Conservation (phyloP, 2,329 filamentous ascomycete genomes). For the Penicillium brevicompactum region DNA sequence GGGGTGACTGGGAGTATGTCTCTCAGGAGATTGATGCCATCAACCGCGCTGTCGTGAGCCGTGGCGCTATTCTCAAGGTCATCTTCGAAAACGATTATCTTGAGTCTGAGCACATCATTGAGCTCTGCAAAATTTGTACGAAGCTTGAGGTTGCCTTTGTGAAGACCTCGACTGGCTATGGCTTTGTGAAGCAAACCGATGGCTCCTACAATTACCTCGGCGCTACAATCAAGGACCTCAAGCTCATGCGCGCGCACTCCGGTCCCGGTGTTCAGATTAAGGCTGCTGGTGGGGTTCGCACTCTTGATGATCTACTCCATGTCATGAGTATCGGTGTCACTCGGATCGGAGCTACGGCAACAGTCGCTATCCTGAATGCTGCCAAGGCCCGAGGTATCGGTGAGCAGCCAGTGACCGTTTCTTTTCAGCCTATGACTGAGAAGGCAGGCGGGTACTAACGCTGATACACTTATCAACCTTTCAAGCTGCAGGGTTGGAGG, state of each 20-base stretch:
- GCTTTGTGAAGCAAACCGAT: conserved; percentile 58
- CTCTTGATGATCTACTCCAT: conserved; percentile 58
- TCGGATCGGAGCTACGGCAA: conserved; percentile 48
- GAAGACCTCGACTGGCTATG: conserved; percentile 64
- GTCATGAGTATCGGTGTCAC: conserved; percentile 57
- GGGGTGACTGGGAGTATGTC: conserved; percentile 61
- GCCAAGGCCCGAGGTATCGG: conserved; percentile 54
- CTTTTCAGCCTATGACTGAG: conserved; percentile 27
- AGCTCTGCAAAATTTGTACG: conserved; percentile 59
- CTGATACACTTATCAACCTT: too few relatives aligned
- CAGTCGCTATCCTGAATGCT: conserved; percentile 57
- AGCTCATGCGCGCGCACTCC: conserved; percentile 55
- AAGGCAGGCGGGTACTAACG: conserved; percentile 17
- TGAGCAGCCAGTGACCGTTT: conserved; percentile 28
- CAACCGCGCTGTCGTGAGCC: conserved; percentile 50
- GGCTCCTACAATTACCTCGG: conserved; percentile 58
- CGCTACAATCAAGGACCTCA: conserved; percentile 54
- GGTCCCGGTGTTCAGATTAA: conserved; percentile 56
- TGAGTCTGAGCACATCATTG: conserved; percentile 51
- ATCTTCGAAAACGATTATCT: conserved; percentile 67
- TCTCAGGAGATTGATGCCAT: conserved; percentile 53
- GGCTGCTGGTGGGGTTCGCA: conserved; percentile 60
- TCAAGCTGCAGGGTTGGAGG: too few relatives aligned
- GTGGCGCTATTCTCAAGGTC: conserved; percentile 57
- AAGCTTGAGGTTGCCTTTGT: conserved; percentile 56